Percentiles rank a stretch among this genome's conserved stretches.
phyloP scores from a whole-genome alignment of 306 rosid genomes.

The Cicer judaicum region DNA sequence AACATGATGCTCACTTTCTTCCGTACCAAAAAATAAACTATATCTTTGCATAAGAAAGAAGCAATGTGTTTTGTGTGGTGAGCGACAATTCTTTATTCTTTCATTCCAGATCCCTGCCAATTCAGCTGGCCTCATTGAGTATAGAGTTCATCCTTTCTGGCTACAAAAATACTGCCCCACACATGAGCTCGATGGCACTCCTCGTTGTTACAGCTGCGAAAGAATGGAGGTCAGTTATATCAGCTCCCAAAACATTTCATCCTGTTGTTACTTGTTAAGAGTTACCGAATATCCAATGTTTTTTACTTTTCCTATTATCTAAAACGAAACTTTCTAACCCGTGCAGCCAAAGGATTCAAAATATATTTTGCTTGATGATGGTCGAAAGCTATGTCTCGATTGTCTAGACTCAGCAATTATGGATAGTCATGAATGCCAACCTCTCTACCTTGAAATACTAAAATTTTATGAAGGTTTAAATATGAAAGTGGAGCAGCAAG shows the following conservation, averaged over 20 bases:
- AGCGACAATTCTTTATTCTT: conserved; percentile 38
- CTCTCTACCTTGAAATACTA: conserved; percentile 96
- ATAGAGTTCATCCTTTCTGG: conserved; percentile 99
- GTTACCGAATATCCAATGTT: not conserved
- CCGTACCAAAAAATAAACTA: not conserved
- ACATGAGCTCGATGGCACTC: conserved; percentile 91
- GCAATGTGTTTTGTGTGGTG: not conserved
- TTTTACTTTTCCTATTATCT: not conserved
- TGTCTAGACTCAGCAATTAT: conserved; percentile 93
- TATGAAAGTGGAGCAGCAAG: conserved; percentile 95
- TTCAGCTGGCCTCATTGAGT: conserved; percentile 88
- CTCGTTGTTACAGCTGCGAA: conserved; percentile 98
- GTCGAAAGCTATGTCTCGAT: conserved; percentile 93
- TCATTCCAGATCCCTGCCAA: conserved; percentile 82
- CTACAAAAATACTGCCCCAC: conserved; percentile 88
- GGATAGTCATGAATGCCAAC: conserved; percentile 98
- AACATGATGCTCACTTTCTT: conserved; percentile 7
- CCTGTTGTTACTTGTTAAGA: not conserved
- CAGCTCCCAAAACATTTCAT: conserved; percentile 26
- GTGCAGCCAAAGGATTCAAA: conserved; percentile 81
- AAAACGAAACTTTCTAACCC: conserved; percentile 44
- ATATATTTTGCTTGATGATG: conserved; percentile 92
- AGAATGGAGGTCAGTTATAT: conserved; percentile 89
- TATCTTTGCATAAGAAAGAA: not conserved
- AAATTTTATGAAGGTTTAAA: conserved; percentile 92